Conservation (phyloP, 345 rosid species). For the Eucalyptus tenuipes region DNA sequence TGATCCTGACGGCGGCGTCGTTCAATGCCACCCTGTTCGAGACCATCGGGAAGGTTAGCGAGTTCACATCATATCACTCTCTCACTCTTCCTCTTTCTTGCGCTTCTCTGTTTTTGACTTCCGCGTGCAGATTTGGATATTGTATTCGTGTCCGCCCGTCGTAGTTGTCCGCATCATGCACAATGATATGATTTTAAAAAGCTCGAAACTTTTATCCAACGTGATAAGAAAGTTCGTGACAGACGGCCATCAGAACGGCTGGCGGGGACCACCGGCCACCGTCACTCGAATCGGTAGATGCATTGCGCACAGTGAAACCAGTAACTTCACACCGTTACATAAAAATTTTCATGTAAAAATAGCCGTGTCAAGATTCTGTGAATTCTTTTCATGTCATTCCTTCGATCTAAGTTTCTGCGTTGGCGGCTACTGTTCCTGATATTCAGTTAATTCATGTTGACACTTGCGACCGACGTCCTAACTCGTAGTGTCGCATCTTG, state of each 20-base stretch:
- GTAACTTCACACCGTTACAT: not conserved
- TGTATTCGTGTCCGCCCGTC: not conserved
- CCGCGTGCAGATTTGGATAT: not conserved
- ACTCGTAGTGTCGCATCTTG: not conserved
- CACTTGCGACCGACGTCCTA: not conserved
- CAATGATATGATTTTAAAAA: not conserved
- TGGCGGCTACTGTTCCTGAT: not conserved
- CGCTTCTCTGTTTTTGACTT: not conserved
- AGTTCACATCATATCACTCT: too few species aligned
- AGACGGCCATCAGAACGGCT: not conserved
- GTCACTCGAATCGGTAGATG: not conserved
- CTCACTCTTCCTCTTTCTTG: not conserved
- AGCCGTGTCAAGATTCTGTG: not conserved
- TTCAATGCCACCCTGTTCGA: slow-evolving; percentile 71
- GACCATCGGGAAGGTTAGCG: slow-evolving; percentile 77
- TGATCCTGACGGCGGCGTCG: slow-evolving; percentile 86
- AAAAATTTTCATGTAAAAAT: not conserved
- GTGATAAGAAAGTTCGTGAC: not conserved
- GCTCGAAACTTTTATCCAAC: not conserved
- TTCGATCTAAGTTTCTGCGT: not conserved
- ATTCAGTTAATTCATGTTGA: not conserved
- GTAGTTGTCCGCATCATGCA: not conserved
- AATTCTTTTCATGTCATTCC: not conserved
- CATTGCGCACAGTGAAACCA: not conserved
- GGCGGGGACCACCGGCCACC: not conserved